Evolutionary conservation across 2,329 filamentous ascomycete species (phyloP).

Genomic region (Cordyceps farinosa): DNA sequence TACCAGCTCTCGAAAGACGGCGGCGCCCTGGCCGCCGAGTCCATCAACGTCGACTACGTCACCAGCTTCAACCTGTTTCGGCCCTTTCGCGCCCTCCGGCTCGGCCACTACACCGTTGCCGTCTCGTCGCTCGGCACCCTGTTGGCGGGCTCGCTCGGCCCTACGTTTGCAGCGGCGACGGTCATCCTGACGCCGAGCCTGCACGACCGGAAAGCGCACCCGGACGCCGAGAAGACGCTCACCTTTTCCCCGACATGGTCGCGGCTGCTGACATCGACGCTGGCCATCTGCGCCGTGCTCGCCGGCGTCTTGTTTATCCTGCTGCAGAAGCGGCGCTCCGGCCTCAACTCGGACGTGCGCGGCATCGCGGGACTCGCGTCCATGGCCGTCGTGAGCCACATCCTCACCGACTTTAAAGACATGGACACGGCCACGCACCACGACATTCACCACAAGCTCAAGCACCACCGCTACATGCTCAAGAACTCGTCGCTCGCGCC

Average conservation of each 20-base stretch:
- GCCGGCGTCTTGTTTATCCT: constrained; percentile 58
- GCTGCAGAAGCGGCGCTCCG: constrained; percentile 60
- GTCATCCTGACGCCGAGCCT: constrained; percentile 55
- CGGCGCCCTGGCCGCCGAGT: constrained; percentile 60
- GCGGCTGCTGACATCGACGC: constrained; percentile 53
- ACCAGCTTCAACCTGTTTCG: constrained; percentile 64
- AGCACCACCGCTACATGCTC: constrained; percentile 62
- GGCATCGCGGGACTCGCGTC: constrained; percentile 71
- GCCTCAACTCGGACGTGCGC: constrained; percentile 64
- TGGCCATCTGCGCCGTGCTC: constrained; percentile 55
- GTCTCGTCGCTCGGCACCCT: constrained; percentile 62
- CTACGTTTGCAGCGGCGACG: constrained; percentile 63
- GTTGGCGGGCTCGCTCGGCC: constrained; percentile 64
- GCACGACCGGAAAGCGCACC: constrained; percentile 39
- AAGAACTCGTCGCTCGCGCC: constrained; percentile 69
- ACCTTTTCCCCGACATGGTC: constrained; percentile 57
- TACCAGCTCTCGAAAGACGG: constrained; percentile 60
- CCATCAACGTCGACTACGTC: constrained; percentile 71
- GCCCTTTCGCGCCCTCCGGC: constrained; percentile 58
- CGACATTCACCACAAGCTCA: constrained; percentile 66
- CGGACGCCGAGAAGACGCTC: constrained; percentile 49
- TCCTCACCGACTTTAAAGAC: constrained; percentile 69
- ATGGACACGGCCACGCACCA: constrained; percentile 64
- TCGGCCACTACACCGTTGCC: constrained; percentile 65
- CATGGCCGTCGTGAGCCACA: constrained; percentile 71